These are phyloP conservation scores for Plenodomus tracheiphilus DNA, from an alignment of 2,329 filamentous ascomycete genomes.

Conservation along the genomic window DNA sequence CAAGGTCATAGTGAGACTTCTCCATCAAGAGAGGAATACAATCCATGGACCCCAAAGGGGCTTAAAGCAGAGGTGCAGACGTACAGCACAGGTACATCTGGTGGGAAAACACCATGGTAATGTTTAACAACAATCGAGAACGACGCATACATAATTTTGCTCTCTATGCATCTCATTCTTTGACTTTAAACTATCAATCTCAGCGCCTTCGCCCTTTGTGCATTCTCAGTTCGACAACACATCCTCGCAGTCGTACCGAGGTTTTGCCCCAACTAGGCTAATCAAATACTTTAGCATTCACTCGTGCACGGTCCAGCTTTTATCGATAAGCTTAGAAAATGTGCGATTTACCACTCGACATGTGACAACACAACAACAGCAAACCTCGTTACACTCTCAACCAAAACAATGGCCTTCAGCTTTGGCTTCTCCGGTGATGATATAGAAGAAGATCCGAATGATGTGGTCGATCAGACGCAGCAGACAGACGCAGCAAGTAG, in stretches of 20 bases:
- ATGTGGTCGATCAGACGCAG: conserved; percentile 20
- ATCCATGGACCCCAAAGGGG: not conserved
- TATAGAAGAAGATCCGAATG: conserved; percentile 55
- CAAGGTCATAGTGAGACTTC: not conserved
- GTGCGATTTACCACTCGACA: conserved; percentile 12
- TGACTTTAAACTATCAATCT: no score
- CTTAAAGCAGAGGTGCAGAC: no score
- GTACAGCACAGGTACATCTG: no score
- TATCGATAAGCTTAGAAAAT: conserved; percentile 32
- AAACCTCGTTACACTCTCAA: not conserved
- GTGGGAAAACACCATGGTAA: no score
- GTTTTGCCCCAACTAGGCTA: not conserved
- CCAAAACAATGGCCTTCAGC: conserved; percentile 50
- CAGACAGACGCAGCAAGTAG: conserved; percentile 1
- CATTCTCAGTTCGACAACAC: no score
- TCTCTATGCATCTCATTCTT: no score
- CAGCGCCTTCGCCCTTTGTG: no score
- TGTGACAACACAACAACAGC: not conserved
- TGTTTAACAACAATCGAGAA: no score
- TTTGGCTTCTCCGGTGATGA: conserved; percentile 64
- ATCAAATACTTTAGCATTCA: conserved; percentile 8
- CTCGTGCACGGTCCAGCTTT: conserved; percentile 13
- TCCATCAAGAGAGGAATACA: not conserved
- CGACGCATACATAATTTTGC: no score
- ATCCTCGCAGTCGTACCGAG: not conserved